These are phyloP conservation scores for Picochlorum sp. DNA, from an alignment of 139 green algal species.

Conservation along the genomic window DNA sequence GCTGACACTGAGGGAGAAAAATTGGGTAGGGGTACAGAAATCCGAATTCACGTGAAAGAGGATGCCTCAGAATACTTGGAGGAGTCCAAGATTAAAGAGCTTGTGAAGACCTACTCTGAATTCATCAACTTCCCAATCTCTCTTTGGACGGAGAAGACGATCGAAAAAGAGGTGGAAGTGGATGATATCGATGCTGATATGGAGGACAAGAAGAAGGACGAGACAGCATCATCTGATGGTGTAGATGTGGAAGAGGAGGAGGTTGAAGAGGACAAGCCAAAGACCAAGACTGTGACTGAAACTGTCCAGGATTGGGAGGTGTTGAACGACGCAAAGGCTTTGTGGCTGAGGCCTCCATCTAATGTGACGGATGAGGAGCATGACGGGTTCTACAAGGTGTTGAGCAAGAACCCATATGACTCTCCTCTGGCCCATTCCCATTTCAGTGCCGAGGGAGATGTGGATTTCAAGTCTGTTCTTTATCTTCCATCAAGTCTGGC, in stretches of 20 bases:
- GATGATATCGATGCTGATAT: conserved; percentile 11
- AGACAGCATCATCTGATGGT: conserved; percentile 26
- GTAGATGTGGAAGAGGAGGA: conserved; percentile 45
- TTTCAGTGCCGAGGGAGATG: conserved; percentile 96
- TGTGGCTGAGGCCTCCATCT: conserved; percentile 85
- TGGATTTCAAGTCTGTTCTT: conserved; percentile 95
- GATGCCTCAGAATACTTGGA: conserved; percentile 57
- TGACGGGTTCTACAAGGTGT: conserved; percentile 90
- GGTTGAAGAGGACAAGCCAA: conserved; percentile 42
- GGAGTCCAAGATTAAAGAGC: conserved; percentile 56
- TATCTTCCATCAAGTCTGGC: conserved; percentile 70
- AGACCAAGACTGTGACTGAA: conserved; percentile 70
- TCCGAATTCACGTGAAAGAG: conserved; percentile 92
- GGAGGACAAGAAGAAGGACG: conserved; percentile 28
- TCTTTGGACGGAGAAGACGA: conserved; percentile 53
- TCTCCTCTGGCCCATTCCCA: conserved; percentile 74
- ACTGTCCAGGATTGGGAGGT: conserved; percentile 84
- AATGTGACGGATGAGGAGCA: conserved; percentile 93
- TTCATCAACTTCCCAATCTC: conserved; percentile 98
- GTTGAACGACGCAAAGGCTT: conserved; percentile 91
- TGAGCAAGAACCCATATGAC: conserved; percentile 69
- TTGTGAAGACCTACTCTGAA: conserved; percentile 84
- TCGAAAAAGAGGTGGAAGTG: conserved; percentile 38
- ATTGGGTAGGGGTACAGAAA: conserved; percentile 82
- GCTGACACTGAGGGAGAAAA: conserved; percentile 67